A percentile compares a stretch with the other conserved stretches of the same genome.
phyloP scores from a whole-genome alignment of 352 stramenopile species.

The Globisporangium sylvaticum region DNA sequence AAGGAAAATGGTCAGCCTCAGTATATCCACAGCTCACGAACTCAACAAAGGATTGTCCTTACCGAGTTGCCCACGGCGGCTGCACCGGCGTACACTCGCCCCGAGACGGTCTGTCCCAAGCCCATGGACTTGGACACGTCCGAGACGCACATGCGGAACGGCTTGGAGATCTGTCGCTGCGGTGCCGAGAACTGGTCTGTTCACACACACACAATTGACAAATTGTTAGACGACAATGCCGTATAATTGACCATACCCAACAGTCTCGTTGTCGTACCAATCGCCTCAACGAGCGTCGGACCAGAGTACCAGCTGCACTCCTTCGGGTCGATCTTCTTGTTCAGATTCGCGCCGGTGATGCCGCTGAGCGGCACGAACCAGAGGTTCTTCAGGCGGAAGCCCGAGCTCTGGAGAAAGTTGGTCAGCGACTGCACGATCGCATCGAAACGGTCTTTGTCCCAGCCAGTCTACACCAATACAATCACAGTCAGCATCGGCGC shows the following conservation, averaged over 20 bases:
- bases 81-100: slow-evolving; percentile 80
- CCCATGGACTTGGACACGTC: slow-evolving; percentile 87
- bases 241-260: not conserved
- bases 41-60: not conserved
- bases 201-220: slow-evolving; percentile 4
- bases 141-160: slow-evolving; percentile 82
- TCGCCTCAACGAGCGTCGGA: slow-evolving; percentile 74
- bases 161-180: slow-evolving; percentile 75
- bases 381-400: slow-evolving; percentile 79
- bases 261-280: slow-evolving; percentile 31
- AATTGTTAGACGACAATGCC: not conserved
- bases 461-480: slow-evolving; percentile 31
- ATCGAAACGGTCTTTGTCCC: slow-evolving; percentile 78
- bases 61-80: slow-evolving; percentile 67
- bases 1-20: not conserved
- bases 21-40: not conserved
- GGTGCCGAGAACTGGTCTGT: slow-evolving; percentile 71
- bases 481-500: not conserved
- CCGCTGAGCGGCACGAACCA: slow-evolving; percentile 87
- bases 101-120: slow-evolving; percentile 74
- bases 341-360: slow-evolving; percentile 80
- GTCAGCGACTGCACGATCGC: slow-evolving; percentile 71
- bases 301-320: slow-evolving; percentile 76
- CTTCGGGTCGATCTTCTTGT: slow-evolving; percentile 41
- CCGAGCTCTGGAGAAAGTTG: slow-evolving; percentile 66